These are phyloP conservation scores for Rubroshorea leprosula DNA, from an alignment of 345 rosid genomes.

Conservation along the genomic window DNA sequence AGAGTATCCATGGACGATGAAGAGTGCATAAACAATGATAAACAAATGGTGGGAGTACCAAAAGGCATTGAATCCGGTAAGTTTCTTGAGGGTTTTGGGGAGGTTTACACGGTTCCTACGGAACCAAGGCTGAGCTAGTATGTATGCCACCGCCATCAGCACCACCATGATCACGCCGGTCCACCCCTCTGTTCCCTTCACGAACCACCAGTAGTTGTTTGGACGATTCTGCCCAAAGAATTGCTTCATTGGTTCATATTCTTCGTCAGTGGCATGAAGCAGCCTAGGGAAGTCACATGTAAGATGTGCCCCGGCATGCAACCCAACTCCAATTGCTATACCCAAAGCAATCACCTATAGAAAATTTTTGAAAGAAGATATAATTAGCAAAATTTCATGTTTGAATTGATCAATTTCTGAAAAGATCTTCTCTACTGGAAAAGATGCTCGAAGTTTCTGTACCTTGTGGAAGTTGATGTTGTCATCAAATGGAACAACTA, in stretches of 20 bases:
- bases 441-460: background rate
- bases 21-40: conserved; percentile 58
- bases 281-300: conserved; percentile 81
- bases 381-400: too few species aligned
- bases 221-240: conserved; percentile 60
- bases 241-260: conserved; percentile 52
- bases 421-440: background rate
- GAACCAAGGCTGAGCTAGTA: conserved; percentile 71
- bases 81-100: conserved; percentile 48
- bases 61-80: conserved; percentile 78
- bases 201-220: conserved; percentile 67
- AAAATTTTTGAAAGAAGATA: too few species aligned
- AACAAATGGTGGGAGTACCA: conserved; percentile 90
- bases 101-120: conserved; percentile 55
- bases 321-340: conserved; percentile 51
- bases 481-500: conserved; percentile 62
- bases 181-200: conserved; percentile 69
- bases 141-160: conserved; percentile 57
- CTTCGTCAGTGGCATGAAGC: conserved; percentile 52
- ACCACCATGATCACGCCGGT: conserved; percentile 68
- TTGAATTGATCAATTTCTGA: too few species aligned
- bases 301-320: conserved; percentile 58
- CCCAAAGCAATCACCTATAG: conserved; percentile 55
- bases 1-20: conserved; percentile 57
- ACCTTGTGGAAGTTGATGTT: conserved; percentile 85